Evolutionary conservation across 176 grass and related monocot species (phyloP).

Genomic region (Oryza punctata): DNA sequence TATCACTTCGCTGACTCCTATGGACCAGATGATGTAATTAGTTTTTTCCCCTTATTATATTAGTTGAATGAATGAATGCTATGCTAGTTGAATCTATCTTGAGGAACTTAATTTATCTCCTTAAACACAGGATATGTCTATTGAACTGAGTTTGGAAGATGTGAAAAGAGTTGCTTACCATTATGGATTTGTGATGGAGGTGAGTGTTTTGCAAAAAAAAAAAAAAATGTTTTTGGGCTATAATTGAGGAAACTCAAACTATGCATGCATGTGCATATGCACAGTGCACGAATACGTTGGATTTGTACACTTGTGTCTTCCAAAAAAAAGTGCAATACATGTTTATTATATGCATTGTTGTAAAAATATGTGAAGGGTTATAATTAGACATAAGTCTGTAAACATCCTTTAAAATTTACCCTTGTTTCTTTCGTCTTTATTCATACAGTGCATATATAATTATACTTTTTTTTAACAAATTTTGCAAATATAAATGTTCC

Average conservation of each 20-base stretch:
- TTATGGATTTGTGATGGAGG: slow-evolving; percentile 95
- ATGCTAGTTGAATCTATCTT: slow-evolving; percentile 1
- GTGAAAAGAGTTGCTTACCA: slow-evolving; percentile 84
- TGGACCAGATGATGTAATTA: slow-evolving; percentile 82
- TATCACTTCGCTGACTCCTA: slow-evolving; percentile 96
- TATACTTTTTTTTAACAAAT: no score
- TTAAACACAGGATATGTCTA: slow-evolving; percentile 88
- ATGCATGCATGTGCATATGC: background rate
- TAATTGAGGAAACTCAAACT: background rate
- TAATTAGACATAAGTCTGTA: background rate
- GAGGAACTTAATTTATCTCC: slow-evolving; percentile 41
- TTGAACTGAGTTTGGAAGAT: slow-evolving; percentile 98
- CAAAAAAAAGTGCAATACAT: background rate
- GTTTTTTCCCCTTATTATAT: slow-evolving; percentile 1
- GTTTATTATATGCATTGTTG: background rate
- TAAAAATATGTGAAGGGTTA: background rate
- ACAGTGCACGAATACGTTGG: background rate
- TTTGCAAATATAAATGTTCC: background rate
- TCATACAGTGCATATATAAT: no score
- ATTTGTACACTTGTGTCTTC: background rate
- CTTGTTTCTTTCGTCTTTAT: no score
- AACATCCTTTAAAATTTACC: no score
- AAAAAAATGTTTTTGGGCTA: slow-evolving; percentile 1
- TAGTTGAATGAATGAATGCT: background rate
- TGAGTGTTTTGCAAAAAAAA: slow-evolving; percentile 41